phyloP scores from a whole-genome alignment of 192 early-diverging fungal genomes.

The Backusella morwellensis region DNA sequence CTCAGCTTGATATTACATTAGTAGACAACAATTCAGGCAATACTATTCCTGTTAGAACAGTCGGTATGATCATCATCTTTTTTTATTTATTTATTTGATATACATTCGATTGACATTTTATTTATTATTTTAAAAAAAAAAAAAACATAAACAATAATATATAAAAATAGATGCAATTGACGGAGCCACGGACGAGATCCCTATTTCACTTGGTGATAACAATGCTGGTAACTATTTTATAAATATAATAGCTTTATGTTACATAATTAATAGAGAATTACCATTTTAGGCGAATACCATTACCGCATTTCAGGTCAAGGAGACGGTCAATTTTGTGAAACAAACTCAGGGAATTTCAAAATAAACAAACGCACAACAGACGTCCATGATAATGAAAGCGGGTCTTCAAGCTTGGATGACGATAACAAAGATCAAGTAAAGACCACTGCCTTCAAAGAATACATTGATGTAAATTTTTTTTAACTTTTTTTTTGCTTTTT shows the following conservation, averaged over 20 bases:
- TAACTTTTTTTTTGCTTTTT: neutral
- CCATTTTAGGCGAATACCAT: constrained; percentile 15
- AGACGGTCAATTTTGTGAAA: neutral
- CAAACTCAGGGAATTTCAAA: constrained; percentile 13
- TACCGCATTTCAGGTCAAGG: constrained; percentile 9
- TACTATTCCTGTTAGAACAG: neutral
- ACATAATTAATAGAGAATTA: neutral
- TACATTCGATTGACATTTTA: neutral
- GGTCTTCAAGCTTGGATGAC: neutral
- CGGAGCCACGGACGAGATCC: neutral
- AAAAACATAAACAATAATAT: neutral
- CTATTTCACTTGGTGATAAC: neutral
- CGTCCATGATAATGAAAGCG: neutral
- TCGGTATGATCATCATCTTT: neutral
- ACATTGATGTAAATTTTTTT: constrained; percentile 5
- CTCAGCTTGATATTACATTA: constrained; percentile 15
- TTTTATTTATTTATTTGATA: neutral
- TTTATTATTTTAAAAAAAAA: neutral
- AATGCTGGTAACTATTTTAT: neutral
- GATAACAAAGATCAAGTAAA: neutral
- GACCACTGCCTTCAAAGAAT: neutral
- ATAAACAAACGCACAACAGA: constrained; percentile 12
- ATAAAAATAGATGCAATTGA: constrained; percentile 3
- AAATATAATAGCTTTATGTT: neutral
- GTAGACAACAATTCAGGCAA: constrained; percentile 3